These are phyloP conservation scores for Microcera coccophila DNA, from an alignment of 2,329 filamentous ascomycete species.

Conservation along the genomic window DNA sequence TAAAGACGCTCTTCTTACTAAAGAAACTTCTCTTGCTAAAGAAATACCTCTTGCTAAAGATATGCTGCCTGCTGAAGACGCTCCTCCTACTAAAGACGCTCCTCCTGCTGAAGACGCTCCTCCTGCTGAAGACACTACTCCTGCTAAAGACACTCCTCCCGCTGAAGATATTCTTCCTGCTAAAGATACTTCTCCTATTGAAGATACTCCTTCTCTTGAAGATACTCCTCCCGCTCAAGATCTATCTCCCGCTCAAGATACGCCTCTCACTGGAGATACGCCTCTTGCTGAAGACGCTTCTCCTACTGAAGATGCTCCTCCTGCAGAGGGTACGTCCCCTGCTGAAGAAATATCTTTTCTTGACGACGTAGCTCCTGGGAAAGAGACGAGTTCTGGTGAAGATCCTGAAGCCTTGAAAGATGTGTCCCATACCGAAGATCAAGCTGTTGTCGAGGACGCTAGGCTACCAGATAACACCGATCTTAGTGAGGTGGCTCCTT, in stretches of 20 bases:
- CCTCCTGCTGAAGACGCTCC: background rate
- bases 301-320: conserved; percentile 3
- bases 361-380: too few relatives aligned
- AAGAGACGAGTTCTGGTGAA: too few relatives aligned
- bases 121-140: conserved; percentile 2
- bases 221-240: too few relatives aligned
- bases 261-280: background rate
- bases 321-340: background rate
- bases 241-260: too few relatives aligned
- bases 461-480: too few relatives aligned
- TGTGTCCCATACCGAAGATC: too few relatives aligned
- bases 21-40: conserved; percentile 2
- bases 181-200: conserved; percentile 4
- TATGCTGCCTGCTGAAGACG: background rate
- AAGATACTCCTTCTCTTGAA: too few relatives aligned
- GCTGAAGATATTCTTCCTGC: background rate
- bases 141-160: conserved; percentile 3
- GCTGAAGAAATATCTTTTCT: conserved; percentile 5
- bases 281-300: conserved; percentile 2
- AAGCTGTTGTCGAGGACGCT: too few relatives aligned
- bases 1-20: conserved; percentile 1
- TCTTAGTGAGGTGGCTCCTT: background rate
- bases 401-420: too few relatives aligned
- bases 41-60: background rate
- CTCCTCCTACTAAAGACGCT: background rate